phyloP scores from a whole-genome alignment of 495 filamentous ascomycete species.

The Aspergillus cristatus region DNA sequence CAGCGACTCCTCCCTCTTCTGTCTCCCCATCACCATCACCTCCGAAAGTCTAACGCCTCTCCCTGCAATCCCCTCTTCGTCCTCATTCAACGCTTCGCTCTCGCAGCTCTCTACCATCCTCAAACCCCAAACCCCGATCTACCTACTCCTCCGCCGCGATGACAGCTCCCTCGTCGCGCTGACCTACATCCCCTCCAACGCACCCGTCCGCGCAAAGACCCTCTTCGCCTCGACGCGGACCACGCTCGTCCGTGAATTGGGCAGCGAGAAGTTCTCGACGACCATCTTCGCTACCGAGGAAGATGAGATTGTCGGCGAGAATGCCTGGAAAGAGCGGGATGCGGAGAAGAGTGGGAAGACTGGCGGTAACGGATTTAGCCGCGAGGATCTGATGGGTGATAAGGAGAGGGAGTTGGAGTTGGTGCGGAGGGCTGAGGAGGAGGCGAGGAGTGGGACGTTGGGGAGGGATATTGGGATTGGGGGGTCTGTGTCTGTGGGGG shows the following conservation, averaged over 20 bases:
- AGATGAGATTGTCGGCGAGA: conserved; percentile 53
- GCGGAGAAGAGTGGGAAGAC: conserved; percentile 36
- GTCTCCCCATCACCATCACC: conserved; percentile 71
- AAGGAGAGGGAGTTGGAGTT: conserved; percentile 74
- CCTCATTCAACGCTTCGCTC: conserved; percentile 49
- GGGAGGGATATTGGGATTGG: conserved; percentile 44
- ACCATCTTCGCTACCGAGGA: conserved; percentile 68
- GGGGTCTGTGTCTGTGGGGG: conserved; percentile 52
- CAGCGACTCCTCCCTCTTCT: conserved; percentile 54
- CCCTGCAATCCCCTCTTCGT: conserved; percentile 45
- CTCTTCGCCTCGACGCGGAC: conserved; percentile 84
- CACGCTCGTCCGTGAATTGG: conserved; percentile 76
- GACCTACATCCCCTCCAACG: conserved; percentile 84
- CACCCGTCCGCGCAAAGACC: conserved; percentile 91
- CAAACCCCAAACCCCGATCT: conserved; percentile 65
- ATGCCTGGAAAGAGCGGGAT: conserved; percentile 72
- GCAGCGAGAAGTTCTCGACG: conserved; percentile 81
- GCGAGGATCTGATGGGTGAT: conserved; percentile 69
- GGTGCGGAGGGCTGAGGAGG: conserved; percentile 72
- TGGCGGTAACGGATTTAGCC: conserved; percentile 10
- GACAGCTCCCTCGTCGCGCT: conserved; percentile 56
- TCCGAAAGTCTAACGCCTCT: conserved; percentile 64
- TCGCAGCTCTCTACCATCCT: conserved; percentile 60
- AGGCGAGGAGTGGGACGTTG: conserved; percentile 62
- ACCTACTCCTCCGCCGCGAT: conserved; percentile 68